These are phyloP conservation scores for Plasmodium cynomolgi DNA, from an alignment of 169 alveolate genomes.

Conservation along the genomic window DNA sequence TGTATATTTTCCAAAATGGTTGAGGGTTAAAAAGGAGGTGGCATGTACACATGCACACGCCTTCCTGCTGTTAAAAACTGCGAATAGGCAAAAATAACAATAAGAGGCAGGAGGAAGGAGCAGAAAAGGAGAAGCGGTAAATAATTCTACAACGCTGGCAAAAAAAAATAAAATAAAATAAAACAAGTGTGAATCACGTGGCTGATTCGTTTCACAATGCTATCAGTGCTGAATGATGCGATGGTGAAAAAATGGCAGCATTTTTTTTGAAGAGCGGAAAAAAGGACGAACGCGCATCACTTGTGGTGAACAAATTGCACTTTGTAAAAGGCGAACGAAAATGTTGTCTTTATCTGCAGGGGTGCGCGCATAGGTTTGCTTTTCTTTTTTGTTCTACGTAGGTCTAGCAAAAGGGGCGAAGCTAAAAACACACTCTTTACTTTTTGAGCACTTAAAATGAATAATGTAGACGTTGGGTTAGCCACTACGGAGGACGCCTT, in stretches of 20 bases:
- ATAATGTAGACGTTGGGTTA: slow-evolving; percentile 1
- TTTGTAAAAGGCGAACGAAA: neutral
- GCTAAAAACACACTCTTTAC: neutral
- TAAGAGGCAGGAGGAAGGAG: neutral
- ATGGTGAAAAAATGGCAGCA: neutral
- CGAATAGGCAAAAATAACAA: neutral
- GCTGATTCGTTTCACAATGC: neutral
- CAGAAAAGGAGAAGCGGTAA: neutral
- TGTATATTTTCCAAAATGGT: neutral
- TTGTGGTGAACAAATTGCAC: neutral
- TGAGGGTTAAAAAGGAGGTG: neutral
- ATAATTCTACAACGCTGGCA: neutral
- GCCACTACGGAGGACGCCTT: neutral
- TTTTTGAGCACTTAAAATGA: neutral
- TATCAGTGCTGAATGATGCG: neutral
- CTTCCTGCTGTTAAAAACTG: slow-evolving; percentile 3
- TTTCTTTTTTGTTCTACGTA: slow-evolving; percentile 1
- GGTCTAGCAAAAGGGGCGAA: neutral
- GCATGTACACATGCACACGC: neutral
- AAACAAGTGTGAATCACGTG: neutral
- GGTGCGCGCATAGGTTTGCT: neutral
- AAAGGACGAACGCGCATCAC: neutral
- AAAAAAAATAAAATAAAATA: neutral
- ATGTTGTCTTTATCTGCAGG: neutral
- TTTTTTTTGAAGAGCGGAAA: neutral